Conservation (phyloP, 1,139 yeast genomes). For the Sugiyamaella pinicola region DNA sequence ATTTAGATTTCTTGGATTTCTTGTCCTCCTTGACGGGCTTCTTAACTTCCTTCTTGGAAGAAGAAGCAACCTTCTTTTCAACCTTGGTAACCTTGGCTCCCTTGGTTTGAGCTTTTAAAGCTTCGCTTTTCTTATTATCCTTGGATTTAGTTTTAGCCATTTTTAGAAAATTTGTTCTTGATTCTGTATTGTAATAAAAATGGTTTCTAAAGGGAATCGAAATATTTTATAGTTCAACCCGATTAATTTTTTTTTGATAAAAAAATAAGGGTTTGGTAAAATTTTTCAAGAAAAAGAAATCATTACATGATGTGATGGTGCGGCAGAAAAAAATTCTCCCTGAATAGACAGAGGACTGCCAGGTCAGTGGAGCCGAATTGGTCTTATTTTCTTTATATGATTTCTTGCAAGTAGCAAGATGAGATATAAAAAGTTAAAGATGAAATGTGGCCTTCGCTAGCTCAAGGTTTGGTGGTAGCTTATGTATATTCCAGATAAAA, state of each 20-base stretch:
- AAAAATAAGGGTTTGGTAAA: constrained; percentile 21
- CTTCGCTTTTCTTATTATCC: constrained; percentile 22
- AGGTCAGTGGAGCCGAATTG: not conserved
- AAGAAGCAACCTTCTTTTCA: constrained; percentile 33
- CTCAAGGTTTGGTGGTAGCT: too few species aligned
- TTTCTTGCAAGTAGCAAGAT: too few species aligned
- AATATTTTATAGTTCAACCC: constrained; percentile 7
- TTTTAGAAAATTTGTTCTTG: constrained; percentile 21
- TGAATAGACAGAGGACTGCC: not conserved
- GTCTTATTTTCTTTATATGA: not conserved
- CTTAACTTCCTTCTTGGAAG: constrained; percentile 37
- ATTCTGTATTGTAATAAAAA: not conserved
- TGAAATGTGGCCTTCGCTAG: too few species aligned
- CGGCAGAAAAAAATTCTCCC: constrained; percentile 10
- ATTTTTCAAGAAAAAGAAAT: constrained; percentile 23
- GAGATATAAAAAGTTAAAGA: too few species aligned
- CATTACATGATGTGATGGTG: constrained; percentile 9
- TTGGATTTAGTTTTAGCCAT: constrained; percentile 27
- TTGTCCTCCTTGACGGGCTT: constrained; percentile 34
- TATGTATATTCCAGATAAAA: too few species aligned
- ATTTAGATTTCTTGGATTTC: constrained; percentile 36
- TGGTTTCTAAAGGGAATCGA: constrained; percentile 11
- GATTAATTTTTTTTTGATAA: constrained; percentile 13
- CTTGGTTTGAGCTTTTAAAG: constrained; percentile 28
- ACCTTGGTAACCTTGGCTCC: constrained; percentile 37